Base-by-base conservation (phyloP, 176 grass and related monocot species). In the Oryza rufipogon region DNA sequence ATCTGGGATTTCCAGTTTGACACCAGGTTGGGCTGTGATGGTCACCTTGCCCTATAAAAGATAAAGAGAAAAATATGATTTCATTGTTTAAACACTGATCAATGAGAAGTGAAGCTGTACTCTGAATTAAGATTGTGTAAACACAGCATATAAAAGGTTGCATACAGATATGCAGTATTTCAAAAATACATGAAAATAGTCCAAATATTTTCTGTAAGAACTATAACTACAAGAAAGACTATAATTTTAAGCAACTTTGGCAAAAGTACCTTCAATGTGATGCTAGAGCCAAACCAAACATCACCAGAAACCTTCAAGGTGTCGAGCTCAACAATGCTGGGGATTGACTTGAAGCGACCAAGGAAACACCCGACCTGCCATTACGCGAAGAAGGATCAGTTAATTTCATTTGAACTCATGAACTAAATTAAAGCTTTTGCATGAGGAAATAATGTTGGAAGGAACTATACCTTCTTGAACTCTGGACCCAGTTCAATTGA, bases 301-400 rank as follows among this genome's bases (percentile, higher is more conserved):
- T 98, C 92, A 77, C 95, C 95, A 4, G 89, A 98, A 87, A 98
- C 93, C 65, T 95, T 98, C 78, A 98, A 89, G 81, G 89, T 95
- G 28, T 95, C 89, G 11, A 95, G 91, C 83, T 92, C 91, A 75
- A 98, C 89, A 77, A 98, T 98, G 86, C 96, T 98, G 51, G 96
- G 96, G 33, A 98, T 94, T 7, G 93, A 89, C 71, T 98, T 98
- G 85, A 98, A 94, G 75, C 93, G 96, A 19, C 17, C 70, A 69
- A 98, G 93, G 81, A 94, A 98, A 74, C 83, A 36, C 54, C 80
- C 86, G 67, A 98, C 93, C 96, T 98, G 76, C 64, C 71, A 69
- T 60, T 81, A 61, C n/a, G 25, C 16, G 66, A 82, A 76, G 26
- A 79, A 81, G 39, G 1, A 23, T 69, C 32, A 76, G 74, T 0